These are phyloP conservation scores for Pseudotulostoma volvatum DNA, from an alignment of 495 filamentous ascomycete species.

Conservation along the genomic window DNA sequence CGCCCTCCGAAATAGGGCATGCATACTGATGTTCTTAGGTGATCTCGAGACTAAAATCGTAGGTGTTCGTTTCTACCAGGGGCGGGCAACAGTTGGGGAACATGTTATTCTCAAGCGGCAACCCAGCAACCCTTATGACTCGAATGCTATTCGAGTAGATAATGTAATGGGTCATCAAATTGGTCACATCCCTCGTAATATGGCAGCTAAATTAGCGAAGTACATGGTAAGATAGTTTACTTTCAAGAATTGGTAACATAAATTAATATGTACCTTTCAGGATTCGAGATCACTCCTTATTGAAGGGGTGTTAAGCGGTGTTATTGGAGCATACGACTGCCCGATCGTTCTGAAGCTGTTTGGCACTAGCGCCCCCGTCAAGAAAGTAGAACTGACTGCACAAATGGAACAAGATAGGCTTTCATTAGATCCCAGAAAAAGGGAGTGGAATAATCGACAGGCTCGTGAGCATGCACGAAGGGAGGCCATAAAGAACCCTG, in stretches of 20 bases:
- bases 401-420: slow-evolving; percentile 47
- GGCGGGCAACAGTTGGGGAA: slow-evolving; percentile 54
- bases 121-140: slow-evolving; percentile 55
- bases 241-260: slow-evolving; percentile 3
- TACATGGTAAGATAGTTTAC: slow-evolving; percentile 38
- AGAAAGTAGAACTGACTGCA: slow-evolving; percentile 35
- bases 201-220: slow-evolving; percentile 54
- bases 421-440: too few species aligned
- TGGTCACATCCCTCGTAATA: slow-evolving; percentile 53
- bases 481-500: slow-evolving; percentile 35
- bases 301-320: slow-evolving; percentile 50
- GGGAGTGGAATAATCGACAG: too few species aligned
- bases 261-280: slow-evolving; percentile 10
- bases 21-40: slow-evolving; percentile 13
- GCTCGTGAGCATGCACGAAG: slow-evolving; percentile 32
- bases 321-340: slow-evolving; percentile 48
- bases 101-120: slow-evolving; percentile 52
- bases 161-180: slow-evolving; percentile 70
- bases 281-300: slow-evolving; percentile 36
- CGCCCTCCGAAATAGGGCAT: background rate
- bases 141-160: slow-evolving; percentile 62
- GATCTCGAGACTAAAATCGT: slow-evolving; percentile 50
- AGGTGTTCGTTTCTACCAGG: slow-evolving; percentile 63
- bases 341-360: slow-evolving; percentile 52
- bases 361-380: slow-evolving; percentile 40